phyloP scores from a whole-genome alignment of 208 protist species.

The Entamoeba dispar region DNA sequence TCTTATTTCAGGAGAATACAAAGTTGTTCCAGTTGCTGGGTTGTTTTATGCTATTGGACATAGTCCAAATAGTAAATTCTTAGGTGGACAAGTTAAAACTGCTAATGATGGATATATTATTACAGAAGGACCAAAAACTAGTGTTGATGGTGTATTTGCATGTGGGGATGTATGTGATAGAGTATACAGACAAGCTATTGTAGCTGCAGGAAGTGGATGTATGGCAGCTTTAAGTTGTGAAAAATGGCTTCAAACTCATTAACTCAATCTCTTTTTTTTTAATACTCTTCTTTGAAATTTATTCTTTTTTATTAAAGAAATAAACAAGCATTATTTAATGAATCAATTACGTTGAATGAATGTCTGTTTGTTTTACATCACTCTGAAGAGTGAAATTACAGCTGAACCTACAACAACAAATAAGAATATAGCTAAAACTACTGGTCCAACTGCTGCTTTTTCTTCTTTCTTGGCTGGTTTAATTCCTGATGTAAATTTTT shows the following conservation, averaged over 20 bases:
- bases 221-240: constrained; percentile 53
- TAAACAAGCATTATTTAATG: background rate
- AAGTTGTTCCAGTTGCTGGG: constrained; percentile 27
- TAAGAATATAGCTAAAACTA: background rate
- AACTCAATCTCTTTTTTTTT: background rate
- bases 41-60: constrained; percentile 57
- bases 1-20: background rate
- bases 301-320: background rate
- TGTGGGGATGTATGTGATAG: constrained; percentile 50
- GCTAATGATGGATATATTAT: constrained; percentile 44
- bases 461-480: background rate
- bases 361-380: background rate
- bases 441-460: background rate
- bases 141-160: constrained; percentile 50
- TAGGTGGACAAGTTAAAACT: constrained; percentile 32
- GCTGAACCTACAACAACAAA: background rate
- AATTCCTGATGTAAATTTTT: background rate
- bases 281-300: background rate
- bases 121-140: constrained; percentile 8
- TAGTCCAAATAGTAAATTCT: constrained; percentile 41
- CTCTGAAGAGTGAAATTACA: background rate
- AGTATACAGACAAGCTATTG: constrained; percentile 53
- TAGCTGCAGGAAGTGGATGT: constrained; percentile 51
- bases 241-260: background rate
- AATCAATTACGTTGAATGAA: background rate